A percentile compares a stretch with the other conserved stretches of the same genome.
These are phyloP conservation scores for Marsdenia floribunda DNA, from an alignment of 257 asterid genomes.

Conservation along the genomic window DNA sequence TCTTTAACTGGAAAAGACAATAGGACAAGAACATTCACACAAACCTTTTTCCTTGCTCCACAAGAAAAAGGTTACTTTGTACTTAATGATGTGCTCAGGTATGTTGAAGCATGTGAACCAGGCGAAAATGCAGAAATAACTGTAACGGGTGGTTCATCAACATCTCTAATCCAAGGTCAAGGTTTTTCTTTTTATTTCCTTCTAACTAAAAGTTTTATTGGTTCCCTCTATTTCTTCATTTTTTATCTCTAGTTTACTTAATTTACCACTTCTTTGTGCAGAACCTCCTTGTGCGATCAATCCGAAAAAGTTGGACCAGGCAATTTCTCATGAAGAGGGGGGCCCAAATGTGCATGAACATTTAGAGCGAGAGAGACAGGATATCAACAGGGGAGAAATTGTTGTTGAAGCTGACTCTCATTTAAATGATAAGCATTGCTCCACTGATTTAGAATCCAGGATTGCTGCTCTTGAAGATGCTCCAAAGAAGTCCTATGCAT, in stretches of 20 bases:
- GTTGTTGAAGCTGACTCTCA: constrained; percentile 37
- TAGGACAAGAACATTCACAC: constrained; percentile 47
- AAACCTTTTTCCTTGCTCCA: constrained; percentile 84
- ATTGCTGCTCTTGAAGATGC: constrained; percentile 40
- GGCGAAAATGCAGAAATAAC: constrained; percentile 27
- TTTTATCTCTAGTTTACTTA: background rate
- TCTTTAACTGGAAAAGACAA: constrained; percentile 68
- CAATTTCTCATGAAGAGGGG: constrained; percentile 35
- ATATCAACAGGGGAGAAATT: constrained; percentile 27
- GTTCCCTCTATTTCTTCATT: background rate
- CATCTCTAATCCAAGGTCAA: constrained; percentile 34
- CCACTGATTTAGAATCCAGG: constrained; percentile 30
- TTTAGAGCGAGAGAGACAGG: constrained; percentile 37
- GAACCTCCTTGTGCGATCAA: constrained; percentile 47
- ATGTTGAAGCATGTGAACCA: constrained; percentile 50
- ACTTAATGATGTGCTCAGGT: constrained; percentile 66
- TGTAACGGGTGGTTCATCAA: constrained; percentile 34
- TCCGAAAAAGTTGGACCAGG: constrained; percentile 30
- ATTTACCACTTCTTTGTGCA: constrained; percentile 25
- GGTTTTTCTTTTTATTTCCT: constrained; percentile 31
- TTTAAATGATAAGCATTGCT: constrained; percentile 30
- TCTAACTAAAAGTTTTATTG: background rate
- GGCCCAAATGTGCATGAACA: constrained; percentile 27
- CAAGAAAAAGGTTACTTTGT: constrained; percentile 77
- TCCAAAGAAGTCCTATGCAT: constrained; percentile 78